Evolutionary conservation across 2,329 filamentous ascomycete species (phyloP).

Genomic region (Xylariaceae sp.): DNA sequence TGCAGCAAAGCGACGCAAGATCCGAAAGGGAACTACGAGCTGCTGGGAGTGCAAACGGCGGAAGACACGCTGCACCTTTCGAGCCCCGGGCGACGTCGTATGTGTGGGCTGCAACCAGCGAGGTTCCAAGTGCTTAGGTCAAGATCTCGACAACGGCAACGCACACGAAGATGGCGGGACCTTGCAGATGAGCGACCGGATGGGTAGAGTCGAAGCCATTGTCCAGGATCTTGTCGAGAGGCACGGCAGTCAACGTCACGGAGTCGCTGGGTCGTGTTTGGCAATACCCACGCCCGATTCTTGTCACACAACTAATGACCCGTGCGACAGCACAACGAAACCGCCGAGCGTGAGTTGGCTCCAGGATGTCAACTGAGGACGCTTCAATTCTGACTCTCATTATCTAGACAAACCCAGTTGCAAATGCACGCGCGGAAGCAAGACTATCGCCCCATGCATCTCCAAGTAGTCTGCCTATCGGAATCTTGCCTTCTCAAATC

Average conservation of each 20-base stretch:
- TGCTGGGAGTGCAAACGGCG: constrained; percentile 60
- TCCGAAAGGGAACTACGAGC: constrained; percentile 55
- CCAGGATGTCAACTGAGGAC: too few species aligned
- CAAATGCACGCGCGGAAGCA: neutral
- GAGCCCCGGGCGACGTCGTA: constrained; percentile 33
- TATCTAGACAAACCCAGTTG: neutral
- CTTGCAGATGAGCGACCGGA: too few species aligned
- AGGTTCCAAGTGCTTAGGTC: constrained; percentile 43
- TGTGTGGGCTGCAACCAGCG: constrained; percentile 48
- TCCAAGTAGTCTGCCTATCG: neutral
- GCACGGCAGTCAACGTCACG: too few species aligned
- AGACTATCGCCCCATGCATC: neutral
- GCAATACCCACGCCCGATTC: too few species aligned
- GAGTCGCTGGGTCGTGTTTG: too few species aligned
- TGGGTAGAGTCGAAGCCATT: too few species aligned
- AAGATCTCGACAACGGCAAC: constrained; percentile 21
- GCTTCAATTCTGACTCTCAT: too few species aligned
- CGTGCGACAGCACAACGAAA: too few species aligned
- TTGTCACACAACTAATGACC: too few species aligned
- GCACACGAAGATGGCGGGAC: neutral
- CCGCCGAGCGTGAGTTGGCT: too few species aligned
- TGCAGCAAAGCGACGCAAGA: constrained; percentile 35
- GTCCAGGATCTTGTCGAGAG: too few species aligned
- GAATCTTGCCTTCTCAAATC: neutral
- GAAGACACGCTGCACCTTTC: constrained; percentile 51